A percentile compares a stretch with the other conserved stretches of the same genome.
Evolutionary conservation across 192 early-diverging fungal species (phyloP).

Genomic region (Podila epigama): DNA sequence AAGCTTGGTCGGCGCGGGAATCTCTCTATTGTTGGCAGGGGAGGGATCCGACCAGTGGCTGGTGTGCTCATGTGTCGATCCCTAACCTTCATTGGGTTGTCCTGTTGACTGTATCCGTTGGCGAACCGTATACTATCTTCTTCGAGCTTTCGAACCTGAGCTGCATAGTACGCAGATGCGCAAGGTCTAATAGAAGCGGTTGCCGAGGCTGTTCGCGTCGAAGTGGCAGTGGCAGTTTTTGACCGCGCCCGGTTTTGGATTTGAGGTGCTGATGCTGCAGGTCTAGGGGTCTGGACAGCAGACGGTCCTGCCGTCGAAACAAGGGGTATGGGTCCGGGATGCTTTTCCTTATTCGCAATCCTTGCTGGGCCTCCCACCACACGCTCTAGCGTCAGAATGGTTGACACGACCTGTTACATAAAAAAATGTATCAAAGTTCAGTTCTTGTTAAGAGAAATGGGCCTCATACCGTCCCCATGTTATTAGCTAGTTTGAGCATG

Average conservation of each 20-base stretch:
- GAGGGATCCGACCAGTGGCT: neutral
- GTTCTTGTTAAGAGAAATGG: no score
- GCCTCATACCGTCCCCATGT: no score
- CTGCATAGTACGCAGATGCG: constrained; percentile 33
- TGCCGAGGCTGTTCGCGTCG: constrained; percentile 10
- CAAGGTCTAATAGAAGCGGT: constrained; percentile 41
- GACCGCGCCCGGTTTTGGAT: constrained; percentile 33
- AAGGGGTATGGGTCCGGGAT: constrained; percentile 30
- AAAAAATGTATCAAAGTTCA: no score
- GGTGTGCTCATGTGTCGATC: constrained; percentile 45
- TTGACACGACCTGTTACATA: constrained; percentile 68
- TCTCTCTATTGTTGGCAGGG: neutral
- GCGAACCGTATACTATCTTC: constrained; percentile 45
- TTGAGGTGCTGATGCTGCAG: neutral
- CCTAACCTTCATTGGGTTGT: constrained; percentile 6
- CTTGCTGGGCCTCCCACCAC: constrained; percentile 55
- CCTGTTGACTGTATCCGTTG: constrained; percentile 22
- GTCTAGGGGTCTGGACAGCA: constrained; percentile 5
- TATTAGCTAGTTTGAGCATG: no score
- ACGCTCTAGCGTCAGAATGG: constrained; percentile 74
- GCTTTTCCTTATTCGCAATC: constrained; percentile 28
- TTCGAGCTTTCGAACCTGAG: constrained; percentile 34
- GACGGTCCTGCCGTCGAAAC: constrained; percentile 15
- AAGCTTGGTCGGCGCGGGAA: constrained; percentile 9
- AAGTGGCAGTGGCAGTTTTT: constrained; percentile 28